Conservation (phyloP, 176 grass and related monocot genomes). For the Raddia distichophylla region DNA sequence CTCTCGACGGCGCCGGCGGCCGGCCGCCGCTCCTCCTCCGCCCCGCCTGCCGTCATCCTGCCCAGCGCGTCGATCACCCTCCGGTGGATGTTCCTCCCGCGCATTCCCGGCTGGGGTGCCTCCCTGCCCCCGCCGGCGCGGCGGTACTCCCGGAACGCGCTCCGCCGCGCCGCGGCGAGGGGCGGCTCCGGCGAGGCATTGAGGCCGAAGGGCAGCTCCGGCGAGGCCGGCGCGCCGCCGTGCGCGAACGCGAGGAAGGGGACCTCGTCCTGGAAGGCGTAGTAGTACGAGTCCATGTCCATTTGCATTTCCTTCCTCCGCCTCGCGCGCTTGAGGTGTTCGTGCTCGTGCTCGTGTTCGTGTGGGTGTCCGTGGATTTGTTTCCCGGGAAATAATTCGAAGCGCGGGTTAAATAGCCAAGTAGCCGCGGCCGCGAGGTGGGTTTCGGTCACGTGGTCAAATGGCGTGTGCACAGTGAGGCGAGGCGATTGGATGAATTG, state of each 20-base stretch:
- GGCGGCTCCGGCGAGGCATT: conserved; percentile 25
- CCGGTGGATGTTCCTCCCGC: conserved; percentile 40
- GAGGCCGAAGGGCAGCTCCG: conserved; percentile 57
- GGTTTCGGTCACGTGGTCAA: conserved; percentile 58
- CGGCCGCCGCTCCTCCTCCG: not conserved
- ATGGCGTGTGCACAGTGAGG: conserved; percentile 20
- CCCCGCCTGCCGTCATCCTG: conserved; percentile 11
- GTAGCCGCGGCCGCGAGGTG: not conserved
- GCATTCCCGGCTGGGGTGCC: not conserved
- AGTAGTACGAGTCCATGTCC: conserved; percentile 72
- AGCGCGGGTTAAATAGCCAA: conserved; percentile 45
- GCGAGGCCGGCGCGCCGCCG: conserved; percentile 48
- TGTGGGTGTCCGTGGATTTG: not conserved
- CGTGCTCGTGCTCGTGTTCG: not conserved
- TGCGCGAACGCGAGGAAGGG: conserved; percentile 43
- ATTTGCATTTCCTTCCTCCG: not conserved
- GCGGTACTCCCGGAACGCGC: conserved; percentile 52
- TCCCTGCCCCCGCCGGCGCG: not conserved
- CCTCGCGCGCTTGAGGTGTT: not conserved
- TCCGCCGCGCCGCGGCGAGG: not conserved
- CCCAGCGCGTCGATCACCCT: conserved; percentile 45
- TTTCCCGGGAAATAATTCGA: not conserved
- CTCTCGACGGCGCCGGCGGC: conserved; percentile 33
- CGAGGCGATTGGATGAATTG: not conserved
- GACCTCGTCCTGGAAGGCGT: conserved; percentile 63